phyloP scores from a whole-genome alignment of 176 grass and related monocot species.

The Tillandsia leiboldiana region DNA sequence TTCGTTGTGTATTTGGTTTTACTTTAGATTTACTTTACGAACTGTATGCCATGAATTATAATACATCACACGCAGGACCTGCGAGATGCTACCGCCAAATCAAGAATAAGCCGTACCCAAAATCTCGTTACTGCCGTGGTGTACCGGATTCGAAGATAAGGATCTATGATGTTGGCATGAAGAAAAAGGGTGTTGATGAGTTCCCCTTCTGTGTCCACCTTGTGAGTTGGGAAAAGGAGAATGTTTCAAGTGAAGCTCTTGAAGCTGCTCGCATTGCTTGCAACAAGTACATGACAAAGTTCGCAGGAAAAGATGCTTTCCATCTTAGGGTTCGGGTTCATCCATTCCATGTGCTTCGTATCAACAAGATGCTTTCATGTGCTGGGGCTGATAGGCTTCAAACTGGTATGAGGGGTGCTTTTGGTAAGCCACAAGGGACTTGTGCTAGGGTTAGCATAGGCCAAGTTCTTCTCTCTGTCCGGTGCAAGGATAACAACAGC shows the following conservation, averaged over 20 bases:
- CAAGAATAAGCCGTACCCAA: conserved; percentile 20
- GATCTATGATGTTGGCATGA: conserved; percentile 21
- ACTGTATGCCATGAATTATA: neutral
- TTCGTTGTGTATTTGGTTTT: no score
- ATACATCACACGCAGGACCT: conserved; percentile 6
- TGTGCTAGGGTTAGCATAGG: conserved; percentile 12
- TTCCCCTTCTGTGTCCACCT: conserved; percentile 16
- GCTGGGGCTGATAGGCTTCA: conserved; percentile 19
- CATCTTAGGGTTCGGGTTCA: conserved; percentile 14
- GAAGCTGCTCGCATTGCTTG: conserved; percentile 16
- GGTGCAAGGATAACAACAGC: conserved; percentile 6
- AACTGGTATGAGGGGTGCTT: conserved; percentile 19
- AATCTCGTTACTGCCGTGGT: conserved; percentile 16
- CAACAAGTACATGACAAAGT: conserved; percentile 19
- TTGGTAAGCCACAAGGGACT: conserved; percentile 18
- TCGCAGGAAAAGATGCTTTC: conserved; percentile 15
- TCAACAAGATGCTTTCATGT: conserved; percentile 23
- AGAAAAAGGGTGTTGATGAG: conserved; percentile 17
- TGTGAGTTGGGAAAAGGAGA: conserved; percentile 17
- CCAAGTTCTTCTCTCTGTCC: conserved; percentile 9
- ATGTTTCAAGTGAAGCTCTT: conserved; percentile 16
- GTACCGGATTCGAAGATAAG: conserved; percentile 13
- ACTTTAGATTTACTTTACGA: no score
- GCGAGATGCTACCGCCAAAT: conserved; percentile 19
- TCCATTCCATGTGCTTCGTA: conserved; percentile 15